Evolutionary conservation across 768 basidiomycete species (phyloP), one percentile per base, ranked within the genome.

Genomic region (Lactarius pseudohatsudake): DNA sequence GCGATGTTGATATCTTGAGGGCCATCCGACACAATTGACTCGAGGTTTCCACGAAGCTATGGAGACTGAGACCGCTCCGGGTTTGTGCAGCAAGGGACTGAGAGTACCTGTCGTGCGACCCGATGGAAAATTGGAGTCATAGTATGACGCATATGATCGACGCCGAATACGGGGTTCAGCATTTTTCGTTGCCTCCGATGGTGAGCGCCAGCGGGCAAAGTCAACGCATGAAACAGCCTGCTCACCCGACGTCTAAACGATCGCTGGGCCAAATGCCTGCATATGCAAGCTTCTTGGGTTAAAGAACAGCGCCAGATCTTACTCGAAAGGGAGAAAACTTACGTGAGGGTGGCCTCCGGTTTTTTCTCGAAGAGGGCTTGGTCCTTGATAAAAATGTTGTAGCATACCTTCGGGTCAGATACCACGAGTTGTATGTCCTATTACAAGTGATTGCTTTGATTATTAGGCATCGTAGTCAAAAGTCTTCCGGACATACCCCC

Each of bases 31-130:
- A 3, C 32, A 50, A 32, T 36, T 43, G 38, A 41, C 15, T 57
- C 40, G 4, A 63, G 30, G 2, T 28, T 57, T 75, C 75, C 41
- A 69, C 65, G 64, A 77, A 73, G 0, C 81, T 81, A 1, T 69
- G 76, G 72, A 71, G 74, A 55, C 80, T 79, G 7, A 38, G 32
- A 81, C 79, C 43, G 81, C 11, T 11, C 34, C 50, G 63, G 72
- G 77, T 65, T 81, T 71, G 18, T 81, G 72, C 5, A 65, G 81
- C 75, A 20, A 30, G 26, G 7, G 7, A 28, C 20, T 22, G 9
- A 30, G 28, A 40, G 43, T 61, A 73, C 66, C 55, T 57, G 41
- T 41, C 64, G 36, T 9, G 67, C 57, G 15, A 72, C 70, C 0
- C 38, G 16, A 30, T 71, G 65, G 57, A 74, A 68, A 6, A 65